A percentile compares a stretch with the other conserved stretches of the same genome.
Conservation (phyloP, 306 rosid genomes). For the Casuarina equisetifolia region DNA sequence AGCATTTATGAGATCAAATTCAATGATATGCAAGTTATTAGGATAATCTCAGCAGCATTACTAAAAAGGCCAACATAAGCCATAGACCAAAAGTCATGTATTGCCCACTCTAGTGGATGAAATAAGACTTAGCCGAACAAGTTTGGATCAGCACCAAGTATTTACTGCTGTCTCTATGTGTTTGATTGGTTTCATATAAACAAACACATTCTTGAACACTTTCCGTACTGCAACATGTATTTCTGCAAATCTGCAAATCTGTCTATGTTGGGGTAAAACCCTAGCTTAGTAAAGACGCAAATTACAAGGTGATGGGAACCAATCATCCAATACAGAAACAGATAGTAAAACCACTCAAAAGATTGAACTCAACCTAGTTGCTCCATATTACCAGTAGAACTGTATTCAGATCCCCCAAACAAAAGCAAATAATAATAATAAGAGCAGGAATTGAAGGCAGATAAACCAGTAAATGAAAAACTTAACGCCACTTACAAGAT, state of each 20-base stretch:
- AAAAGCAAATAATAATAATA: neutral
- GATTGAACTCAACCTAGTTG: neutral
- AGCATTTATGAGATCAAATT: neutral
- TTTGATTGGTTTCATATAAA: neutral
- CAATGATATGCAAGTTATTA: neutral
- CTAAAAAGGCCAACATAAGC: neutral
- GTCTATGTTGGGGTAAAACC: neutral
- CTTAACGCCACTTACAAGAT: conserved; percentile 55
- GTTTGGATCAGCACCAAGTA: neutral
- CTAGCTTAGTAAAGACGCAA: neutral
- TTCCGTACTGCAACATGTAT: neutral
- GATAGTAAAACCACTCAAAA: neutral
- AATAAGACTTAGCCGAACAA: neutral
- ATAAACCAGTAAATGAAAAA: neutral
- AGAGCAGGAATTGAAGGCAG: neutral
- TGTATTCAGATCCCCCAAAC: neutral
- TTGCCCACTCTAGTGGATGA: neutral
- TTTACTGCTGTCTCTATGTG: neutral
- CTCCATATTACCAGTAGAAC: neutral
- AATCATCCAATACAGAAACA: neutral
- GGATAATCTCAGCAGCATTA: neutral
- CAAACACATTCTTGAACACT: neutral
- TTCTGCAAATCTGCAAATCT: neutral
- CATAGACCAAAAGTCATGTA: neutral
- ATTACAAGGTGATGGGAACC: neutral